Evolutionary conservation across 2,329 filamentous ascomycete species (phyloP), one percentile per base, ranked within the genome.

Genomic region (Fusarium luffae): DNA sequence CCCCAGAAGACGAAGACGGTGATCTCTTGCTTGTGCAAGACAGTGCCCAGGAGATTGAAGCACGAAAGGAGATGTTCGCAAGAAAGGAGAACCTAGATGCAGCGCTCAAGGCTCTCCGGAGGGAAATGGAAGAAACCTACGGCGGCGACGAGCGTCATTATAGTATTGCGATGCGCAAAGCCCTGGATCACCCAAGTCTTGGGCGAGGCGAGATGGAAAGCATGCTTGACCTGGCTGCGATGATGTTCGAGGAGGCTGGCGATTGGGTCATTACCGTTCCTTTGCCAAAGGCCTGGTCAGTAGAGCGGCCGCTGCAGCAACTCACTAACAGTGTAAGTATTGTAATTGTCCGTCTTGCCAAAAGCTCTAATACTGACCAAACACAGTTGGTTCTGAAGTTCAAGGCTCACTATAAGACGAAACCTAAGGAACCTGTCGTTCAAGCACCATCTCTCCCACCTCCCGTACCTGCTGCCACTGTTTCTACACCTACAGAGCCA

Each of bases 11-110:
- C 27, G 78, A 74, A 34, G 79, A 80, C 47, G 69, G 68, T 16
- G 77, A 79, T 10, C 72, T 83, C 11, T 69, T 83, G n/a, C 77
- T 84, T 30, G 78, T 84, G 3, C 81, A 83, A 63, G 80, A 82
- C 23, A 81, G 78, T 69, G 79, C 77, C 3, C 75, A 81, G 55
- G 81, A 86, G 72, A 88, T 88, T 13, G 88, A 87, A 71, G 90
- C 89, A 46, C 76, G 81, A 30, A 86, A 85, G 58, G 86, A 89
- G 75, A 87, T 89, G 82, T 90, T 89, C 77, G 86, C 88, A 61
- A 87, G 88, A 69, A 89, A 89, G 70, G 85, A 87, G 73, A 90
- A 93, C 74, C 80, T 89, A 23, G 84, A 87, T 52, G 83, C 86
- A 43, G 86, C 91, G 37, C 76, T 84, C 21, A 81, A 77, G 58